Evolutionary conservation across 441 rosid species (phyloP).

Genomic region (Arabidopsis lyrata): DNA sequence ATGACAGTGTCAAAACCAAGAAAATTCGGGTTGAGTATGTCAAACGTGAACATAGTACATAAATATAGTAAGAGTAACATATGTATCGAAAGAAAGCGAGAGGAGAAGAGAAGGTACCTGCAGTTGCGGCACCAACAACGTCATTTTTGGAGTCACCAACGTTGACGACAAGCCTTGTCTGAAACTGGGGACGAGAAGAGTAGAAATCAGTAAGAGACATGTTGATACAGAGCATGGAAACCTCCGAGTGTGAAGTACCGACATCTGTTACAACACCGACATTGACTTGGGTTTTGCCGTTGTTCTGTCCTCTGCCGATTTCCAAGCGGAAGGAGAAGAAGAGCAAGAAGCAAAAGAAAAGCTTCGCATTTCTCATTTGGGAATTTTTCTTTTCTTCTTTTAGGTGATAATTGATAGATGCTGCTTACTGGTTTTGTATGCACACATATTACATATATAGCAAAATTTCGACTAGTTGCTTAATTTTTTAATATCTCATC

Average conservation of each 20-base stretch:
- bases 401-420: too few relatives aligned
- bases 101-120: constrained; percentile 39
- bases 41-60: too few relatives aligned
- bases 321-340: neutral
- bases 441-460: too few relatives aligned
- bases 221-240: constrained; percentile 54
- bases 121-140: constrained; percentile 59
- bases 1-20: constrained; percentile 28
- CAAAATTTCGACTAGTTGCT: too few relatives aligned
- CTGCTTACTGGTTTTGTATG: too few relatives aligned
- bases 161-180: constrained; percentile 51
- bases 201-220: constrained; percentile 30
- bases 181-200: constrained; percentile 24
- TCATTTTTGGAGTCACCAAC: constrained; percentile 49
- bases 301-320: constrained; percentile 31
- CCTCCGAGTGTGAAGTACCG: constrained; percentile 28
- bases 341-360: neutral
- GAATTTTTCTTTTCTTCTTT: too few relatives aligned
- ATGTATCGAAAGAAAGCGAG: too few relatives aligned
- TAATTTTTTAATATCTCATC: too few relatives aligned
- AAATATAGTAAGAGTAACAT: too few relatives aligned
- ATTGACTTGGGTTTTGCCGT: constrained; percentile 45
- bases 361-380: neutral
- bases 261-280: constrained; percentile 62
- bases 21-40: neutral